These are phyloP conservation scores for Suillus placidus DNA, from an alignment of 768 basidiomycete species.

Conservation along the genomic window DNA sequence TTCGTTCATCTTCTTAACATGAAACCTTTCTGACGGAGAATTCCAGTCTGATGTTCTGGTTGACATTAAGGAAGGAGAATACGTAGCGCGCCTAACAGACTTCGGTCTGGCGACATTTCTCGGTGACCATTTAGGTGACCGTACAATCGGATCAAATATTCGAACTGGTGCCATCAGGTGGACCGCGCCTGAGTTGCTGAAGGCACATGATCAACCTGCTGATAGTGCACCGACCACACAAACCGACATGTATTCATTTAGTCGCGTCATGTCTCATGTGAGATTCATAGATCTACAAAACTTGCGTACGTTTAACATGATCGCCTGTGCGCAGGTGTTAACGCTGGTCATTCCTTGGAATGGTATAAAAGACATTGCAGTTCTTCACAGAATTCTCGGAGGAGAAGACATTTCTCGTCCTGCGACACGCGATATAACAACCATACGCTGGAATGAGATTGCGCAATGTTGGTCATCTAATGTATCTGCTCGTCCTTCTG, in stretches of 20 bases:
- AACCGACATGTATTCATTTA: too few relatives aligned
- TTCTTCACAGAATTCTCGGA: background rate
- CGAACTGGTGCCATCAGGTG: too few relatives aligned
- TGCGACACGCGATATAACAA: background rate
- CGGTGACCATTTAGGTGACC: background rate
- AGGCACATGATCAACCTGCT: background rate
- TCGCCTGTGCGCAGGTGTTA: constrained; percentile 23
- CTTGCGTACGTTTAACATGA: constrained; percentile 39
- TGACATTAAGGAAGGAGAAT: background rate
- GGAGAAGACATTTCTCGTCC: background rate
- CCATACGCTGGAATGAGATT: background rate
- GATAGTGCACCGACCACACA: too few relatives aligned
- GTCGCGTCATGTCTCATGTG: too few relatives aligned
- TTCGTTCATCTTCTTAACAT: constrained; percentile 5
- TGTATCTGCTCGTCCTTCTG: background rate
- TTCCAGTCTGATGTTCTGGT: constrained; percentile 22
- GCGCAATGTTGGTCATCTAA: background rate
- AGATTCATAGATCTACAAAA: background rate
- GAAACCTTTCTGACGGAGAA: background rate
- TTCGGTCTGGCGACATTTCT: constrained; percentile 33
- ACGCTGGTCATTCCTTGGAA: background rate
- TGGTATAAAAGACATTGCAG: background rate
- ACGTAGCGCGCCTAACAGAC: constrained; percentile 43
- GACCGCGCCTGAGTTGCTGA: too few relatives aligned
- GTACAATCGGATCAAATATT: too few relatives aligned